Percentiles rank a stretch among this genome's conserved stretches.
Conservation (phyloP, 1,284 basidiomycete species). For the Papiliotrema fonsecae region DNA sequence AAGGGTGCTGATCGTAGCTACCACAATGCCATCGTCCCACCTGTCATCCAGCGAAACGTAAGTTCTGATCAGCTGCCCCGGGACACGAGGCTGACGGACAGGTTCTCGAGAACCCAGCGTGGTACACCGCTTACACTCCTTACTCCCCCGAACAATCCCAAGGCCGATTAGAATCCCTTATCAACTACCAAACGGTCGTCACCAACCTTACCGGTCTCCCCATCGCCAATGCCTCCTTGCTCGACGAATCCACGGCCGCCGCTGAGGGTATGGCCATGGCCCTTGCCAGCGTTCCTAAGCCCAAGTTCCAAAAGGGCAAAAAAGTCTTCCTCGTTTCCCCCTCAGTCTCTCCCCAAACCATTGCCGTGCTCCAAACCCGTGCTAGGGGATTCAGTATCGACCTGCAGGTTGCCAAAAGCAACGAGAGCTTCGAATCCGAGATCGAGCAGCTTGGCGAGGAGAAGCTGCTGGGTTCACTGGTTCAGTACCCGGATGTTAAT, state of each 20-base stretch:
- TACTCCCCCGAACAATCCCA: slow-evolving; percentile 50
- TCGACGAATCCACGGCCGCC: slow-evolving; percentile 89
- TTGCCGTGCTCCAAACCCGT: slow-evolving; percentile 78
- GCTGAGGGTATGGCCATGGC: slow-evolving; percentile 65
- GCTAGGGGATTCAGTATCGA: slow-evolving; percentile 86
- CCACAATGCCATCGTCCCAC: slow-evolving; percentile 87
- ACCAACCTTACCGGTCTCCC: slow-evolving; percentile 92
- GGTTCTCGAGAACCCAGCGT: slow-evolving; percentile 94
- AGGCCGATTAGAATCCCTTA: slow-evolving; percentile 85
- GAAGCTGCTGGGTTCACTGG: slow-evolving; percentile 72
- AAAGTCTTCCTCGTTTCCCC: slow-evolving; percentile 78
- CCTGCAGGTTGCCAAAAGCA: slow-evolving; percentile 56
- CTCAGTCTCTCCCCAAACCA: slow-evolving; percentile 77
- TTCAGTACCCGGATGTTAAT: slow-evolving; percentile 90
- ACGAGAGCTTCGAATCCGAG: slow-evolving; percentile 52
- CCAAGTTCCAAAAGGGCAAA: slow-evolving; percentile 62
- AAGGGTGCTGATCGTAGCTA: slow-evolving; percentile 52
- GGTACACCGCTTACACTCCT: slow-evolving; percentile 98
- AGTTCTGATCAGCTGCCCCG: slow-evolving; percentile 23
- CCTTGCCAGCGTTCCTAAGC: slow-evolving; percentile 41
- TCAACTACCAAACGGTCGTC: slow-evolving; percentile 97
- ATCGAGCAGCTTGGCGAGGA: slow-evolving; percentile 54
- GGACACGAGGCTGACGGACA: slow-evolving; percentile 34
- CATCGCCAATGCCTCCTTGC: slow-evolving; percentile 86
- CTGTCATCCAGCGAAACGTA: slow-evolving; percentile 88